Percentiles rank a stretch among this genome's conserved stretches.
Conservation (phyloP, 331 rosid species). For the Acacia pycnantha region DNA sequence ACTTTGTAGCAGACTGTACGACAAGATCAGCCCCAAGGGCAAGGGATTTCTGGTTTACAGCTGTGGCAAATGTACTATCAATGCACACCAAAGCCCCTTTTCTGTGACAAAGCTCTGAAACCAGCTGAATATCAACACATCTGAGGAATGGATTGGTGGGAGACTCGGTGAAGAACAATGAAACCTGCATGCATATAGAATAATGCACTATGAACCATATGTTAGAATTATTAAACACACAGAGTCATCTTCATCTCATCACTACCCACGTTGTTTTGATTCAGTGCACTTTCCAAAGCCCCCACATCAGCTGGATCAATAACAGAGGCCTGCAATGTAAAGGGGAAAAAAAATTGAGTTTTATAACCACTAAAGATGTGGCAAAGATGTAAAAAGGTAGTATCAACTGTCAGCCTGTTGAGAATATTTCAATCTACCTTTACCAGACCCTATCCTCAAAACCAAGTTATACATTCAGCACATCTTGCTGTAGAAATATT, state of each 20-base stretch:
- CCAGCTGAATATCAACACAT: conserved; percentile 80
- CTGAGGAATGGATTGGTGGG: conserved; percentile 96
- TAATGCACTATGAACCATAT: conserved; percentile 3
- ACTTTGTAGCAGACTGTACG: conserved; percentile 78
- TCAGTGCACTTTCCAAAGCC: conserved; percentile 72
- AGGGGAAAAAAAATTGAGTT: background rate
- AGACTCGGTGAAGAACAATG: conserved; percentile 85
- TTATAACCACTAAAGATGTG: background rate
- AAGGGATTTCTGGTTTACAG: conserved; percentile 82
- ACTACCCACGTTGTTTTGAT: conserved; percentile 69
- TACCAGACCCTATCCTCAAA: background rate
- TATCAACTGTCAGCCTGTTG: background rate
- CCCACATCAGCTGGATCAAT: conserved; percentile 85
- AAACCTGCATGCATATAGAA: conserved; percentile 53
- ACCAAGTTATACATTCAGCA: background rate
- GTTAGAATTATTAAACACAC: background rate
- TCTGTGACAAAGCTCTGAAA: conserved; percentile 79
- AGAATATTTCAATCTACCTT: background rate
- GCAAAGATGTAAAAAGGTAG: background rate
- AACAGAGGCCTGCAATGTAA: conserved; percentile 58
- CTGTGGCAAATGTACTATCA: conserved; percentile 93
- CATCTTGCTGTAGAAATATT: background rate
- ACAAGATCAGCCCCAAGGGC: conserved; percentile 89
- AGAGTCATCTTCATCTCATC: conserved; percentile 7
- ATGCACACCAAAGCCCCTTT: conserved; percentile 83